Evolutionary conservation across 2,329 filamentous ascomycete genomes (phyloP), one percentile per base, ranked within the genome.

Genomic region (Beauveria asiatica): DNA sequence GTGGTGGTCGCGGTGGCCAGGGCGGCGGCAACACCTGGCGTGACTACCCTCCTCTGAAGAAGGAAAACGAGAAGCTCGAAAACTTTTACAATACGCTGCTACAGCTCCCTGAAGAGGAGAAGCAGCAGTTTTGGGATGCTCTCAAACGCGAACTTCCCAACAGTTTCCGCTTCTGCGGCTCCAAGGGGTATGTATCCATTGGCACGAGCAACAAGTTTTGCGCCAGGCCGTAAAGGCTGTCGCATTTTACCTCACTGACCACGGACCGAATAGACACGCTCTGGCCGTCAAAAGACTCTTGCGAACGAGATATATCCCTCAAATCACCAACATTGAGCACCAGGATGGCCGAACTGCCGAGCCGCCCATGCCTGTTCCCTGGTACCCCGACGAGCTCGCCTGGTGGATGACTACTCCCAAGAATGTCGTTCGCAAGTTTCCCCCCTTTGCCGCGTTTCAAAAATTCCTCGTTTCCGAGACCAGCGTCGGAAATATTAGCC

Each of bases 321-420:
- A 96, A 68, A 96, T 99, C 66, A 87, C 85, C 56, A 86, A 87
- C 62, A 94, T 96, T 70, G 83, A 90, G 70, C 84, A 90, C 73
- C 84, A 86, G 70, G 91, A 99, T 74, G 93, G 89, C 69, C 81
- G 87, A 67, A 81, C 82, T 16, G 92, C 97, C 65, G 85, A 92
- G 63, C 85, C 94, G 13, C 94, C 94, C 10, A 81, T 84, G 70
- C 83, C 90, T 1, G 88, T 99, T 60, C 79, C 86, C 37, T 97
- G 93, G 91, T 99, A 96, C 73, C 94, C 94, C 46, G 92, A 97
- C 70, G 85, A 90, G 70, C 85, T 99, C 63, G 94, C 94, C 54
- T 99, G 95, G 89, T 92, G 87, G 74, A 97, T 97, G 92, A 96
- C 92, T 50, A 97, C 93, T 6, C 91, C 94, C 64, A 99, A 97